phyloP scores from a whole-genome alignment of 495 filamentous ascomycete species.

The Lepidopterella palustris region DNA sequence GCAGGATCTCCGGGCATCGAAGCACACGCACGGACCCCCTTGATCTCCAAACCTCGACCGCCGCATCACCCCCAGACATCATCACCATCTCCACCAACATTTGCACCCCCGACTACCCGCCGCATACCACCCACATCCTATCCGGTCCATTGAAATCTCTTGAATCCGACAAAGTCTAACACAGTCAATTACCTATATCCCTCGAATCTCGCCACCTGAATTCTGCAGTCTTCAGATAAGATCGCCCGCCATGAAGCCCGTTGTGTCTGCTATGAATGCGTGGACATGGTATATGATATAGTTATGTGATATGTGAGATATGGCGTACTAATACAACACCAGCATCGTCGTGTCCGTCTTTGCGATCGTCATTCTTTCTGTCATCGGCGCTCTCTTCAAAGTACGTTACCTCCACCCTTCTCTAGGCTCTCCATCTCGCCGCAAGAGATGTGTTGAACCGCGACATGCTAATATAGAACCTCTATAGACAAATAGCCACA shows the following conservation, averaged over 20 bases:
- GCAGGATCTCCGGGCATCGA: not conserved
- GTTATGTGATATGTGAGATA: not conserved
- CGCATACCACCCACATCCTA: not conserved
- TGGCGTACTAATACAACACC: conserved; percentile 2
- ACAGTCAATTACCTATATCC: not conserved
- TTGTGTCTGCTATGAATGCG: conserved; percentile 83
- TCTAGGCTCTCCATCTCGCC: not conserved
- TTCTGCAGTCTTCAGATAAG: not conserved
- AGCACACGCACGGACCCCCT: not conserved
- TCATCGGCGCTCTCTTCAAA: conserved; percentile 73
- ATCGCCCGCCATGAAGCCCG: conserved; percentile 71
- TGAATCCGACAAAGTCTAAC: not conserved
- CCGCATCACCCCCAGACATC: not conserved
- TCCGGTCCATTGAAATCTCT: not conserved
- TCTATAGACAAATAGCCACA: conserved; percentile 60
- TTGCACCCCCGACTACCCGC: too few species aligned
- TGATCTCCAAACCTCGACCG: not conserved
- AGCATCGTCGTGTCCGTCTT: conserved; percentile 85
- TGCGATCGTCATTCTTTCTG: conserved; percentile 79
- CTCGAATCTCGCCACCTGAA: not conserved
- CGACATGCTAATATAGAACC: conserved; percentile 8
- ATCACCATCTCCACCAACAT: not conserved
- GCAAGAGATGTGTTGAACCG: not conserved
- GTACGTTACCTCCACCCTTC: conserved; percentile 38
- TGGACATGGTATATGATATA: conserved; percentile 69